Evolutionary conservation across 495 filamentous ascomycete genomes (phyloP).

Genomic region (Penicillium mononematosum): DNA sequence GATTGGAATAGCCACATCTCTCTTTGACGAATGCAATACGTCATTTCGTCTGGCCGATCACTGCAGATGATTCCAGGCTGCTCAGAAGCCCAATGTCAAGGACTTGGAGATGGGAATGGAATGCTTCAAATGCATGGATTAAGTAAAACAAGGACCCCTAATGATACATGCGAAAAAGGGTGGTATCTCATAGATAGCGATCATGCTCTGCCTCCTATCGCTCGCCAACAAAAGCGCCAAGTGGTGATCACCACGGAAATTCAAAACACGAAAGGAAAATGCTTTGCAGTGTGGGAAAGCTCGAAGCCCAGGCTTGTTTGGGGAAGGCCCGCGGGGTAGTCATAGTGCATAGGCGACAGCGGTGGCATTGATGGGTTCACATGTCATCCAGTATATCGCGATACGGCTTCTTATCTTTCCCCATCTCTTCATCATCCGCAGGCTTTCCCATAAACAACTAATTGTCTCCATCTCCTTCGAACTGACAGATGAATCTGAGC

Average conservation of each 20-base stretch:
- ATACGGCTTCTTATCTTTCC: not conserved
- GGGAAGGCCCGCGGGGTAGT: not conserved
- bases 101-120: not conserved
- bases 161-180: slow-evolving; percentile 29
- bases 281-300: not conserved
- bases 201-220: slow-evolving; percentile 21
- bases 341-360: not conserved
- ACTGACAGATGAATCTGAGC: not conserved
- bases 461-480: not conserved
- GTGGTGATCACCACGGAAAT: slow-evolving; percentile 7
- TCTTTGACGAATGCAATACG: not conserved
- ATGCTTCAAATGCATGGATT: slow-evolving; percentile 21
- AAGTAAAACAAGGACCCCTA: slow-evolving; percentile 23
- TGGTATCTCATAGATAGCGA: slow-evolving; percentile 34
- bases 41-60: not conserved
- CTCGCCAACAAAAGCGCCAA: slow-evolving; percentile 24
- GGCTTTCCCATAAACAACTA: not conserved
- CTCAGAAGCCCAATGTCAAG: not conserved
- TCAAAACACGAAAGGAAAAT: slow-evolving; percentile 10
- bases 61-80: not conserved
- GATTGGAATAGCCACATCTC: not conserved
- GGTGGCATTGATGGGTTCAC: not conserved
- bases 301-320: not conserved
- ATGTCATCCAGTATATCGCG: not conserved
- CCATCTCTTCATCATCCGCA: not conserved